phyloP scores from a whole-genome alignment of 75 land plant species.

The Larix kaempferi region DNA sequence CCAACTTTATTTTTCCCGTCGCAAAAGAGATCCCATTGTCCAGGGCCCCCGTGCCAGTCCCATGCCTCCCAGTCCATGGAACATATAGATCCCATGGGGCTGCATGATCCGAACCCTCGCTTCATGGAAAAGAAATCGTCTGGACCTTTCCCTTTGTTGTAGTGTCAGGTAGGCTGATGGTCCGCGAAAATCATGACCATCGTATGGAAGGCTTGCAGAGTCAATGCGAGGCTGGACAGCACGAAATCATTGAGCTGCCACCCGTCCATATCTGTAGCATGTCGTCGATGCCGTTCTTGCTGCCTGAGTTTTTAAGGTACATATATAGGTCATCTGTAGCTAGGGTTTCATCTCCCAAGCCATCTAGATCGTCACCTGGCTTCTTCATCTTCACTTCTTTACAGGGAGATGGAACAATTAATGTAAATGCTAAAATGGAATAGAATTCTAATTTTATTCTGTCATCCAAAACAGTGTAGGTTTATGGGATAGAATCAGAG shows the following conservation, averaged over 20 bases:
- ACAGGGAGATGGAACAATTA: too few species aligned
- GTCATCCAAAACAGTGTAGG: too few species aligned
- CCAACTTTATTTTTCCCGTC: slow-evolving; percentile 67
- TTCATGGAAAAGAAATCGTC: too few species aligned
- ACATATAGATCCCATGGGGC: slow-evolving; percentile 16
- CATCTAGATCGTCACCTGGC: too few species aligned
- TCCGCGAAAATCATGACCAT: slow-evolving; percentile 48
- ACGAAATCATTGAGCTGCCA: slow-evolving; percentile 39
- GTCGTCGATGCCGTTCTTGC: slow-evolving; percentile 14
- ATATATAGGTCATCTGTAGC: too few species aligned
- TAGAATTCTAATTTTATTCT: too few species aligned
- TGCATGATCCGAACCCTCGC: too few species aligned
- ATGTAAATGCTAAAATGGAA: too few species aligned
- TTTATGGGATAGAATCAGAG: too few species aligned
- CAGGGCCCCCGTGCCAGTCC: slow-evolving; percentile 61
- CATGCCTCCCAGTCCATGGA: slow-evolving; percentile 40
- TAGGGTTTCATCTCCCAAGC: too few species aligned
- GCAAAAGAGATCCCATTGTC: slow-evolving; percentile 58
- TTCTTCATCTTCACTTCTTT: too few species aligned
- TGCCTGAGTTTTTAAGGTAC: too few species aligned
- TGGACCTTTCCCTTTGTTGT: neutral
- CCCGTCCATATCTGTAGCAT: slow-evolving; percentile 37
- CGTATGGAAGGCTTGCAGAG: slow-evolving; percentile 41
- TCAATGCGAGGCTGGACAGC: slow-evolving; percentile 35
- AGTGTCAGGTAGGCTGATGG: neutral